Base-by-base conservation (phyloP, 371 early-diverging fungal genomes). In the Syncephalis fuscata region DNA sequence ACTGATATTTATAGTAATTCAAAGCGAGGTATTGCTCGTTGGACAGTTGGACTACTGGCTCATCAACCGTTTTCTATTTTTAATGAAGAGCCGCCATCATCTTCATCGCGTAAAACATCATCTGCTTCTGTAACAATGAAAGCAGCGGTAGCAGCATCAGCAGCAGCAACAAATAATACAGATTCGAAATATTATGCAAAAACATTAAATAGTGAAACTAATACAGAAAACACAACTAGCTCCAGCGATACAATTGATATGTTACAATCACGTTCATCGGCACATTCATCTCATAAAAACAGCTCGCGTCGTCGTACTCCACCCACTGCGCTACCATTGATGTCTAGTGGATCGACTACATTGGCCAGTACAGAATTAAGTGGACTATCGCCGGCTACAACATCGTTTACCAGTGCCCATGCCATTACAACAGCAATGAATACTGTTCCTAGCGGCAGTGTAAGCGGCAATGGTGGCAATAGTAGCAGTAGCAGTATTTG, bases 21-120 rank as follows among this genome's bases (percentile, higher is more conserved):
- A 1, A 49, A 53, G 3, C 49, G 62, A 21, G 56, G 56, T 55
- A 61, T 61, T 44, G 62, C 62, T 15, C 58, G 56, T 37, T 61
- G 62, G 62, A 61, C 62, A 1, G 17, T 61, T 0, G 56, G 62
- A 8, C 24, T 61, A 46, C 53, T 61, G 32, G 32, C 32, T 7
- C 32, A 32, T 32, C 32, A 32, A 32, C 32, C 32, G 11, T 32
- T 32, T 32, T 4, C 32, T 7, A 4, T 4, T 7, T 32, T 7
- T 32, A 14, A 54, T 55, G 58, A 61, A 57, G 47, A 61, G 53
- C 24, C 57, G 48, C 22, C 36, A 36, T 4, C 48, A 46, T 20
- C 48, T 44, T 11, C 40, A 51, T 7, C 10, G 47, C 0, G 44
- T 22, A 4, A 49, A 41, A 7, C 17, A 50, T 23, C 49, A 44